Percentiles rank a stretch among this genome's conserved stretches.
phyloP scores from a whole-genome alignment of 208 protist species.

The Leishmania turanica region DNA sequence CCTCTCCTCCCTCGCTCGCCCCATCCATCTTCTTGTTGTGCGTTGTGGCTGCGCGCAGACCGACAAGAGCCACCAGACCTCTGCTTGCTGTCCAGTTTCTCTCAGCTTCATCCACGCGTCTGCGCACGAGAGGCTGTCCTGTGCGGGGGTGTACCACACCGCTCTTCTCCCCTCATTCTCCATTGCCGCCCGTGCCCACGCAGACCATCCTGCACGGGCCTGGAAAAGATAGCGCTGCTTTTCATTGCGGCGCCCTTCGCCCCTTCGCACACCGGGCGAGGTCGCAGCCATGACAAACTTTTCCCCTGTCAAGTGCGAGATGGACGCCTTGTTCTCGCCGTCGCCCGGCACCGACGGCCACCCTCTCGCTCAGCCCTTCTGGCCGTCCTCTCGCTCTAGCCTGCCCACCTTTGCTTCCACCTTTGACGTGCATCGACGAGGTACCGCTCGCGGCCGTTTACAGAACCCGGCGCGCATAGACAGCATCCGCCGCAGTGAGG shows the following conservation, averaged over 20 bases:
- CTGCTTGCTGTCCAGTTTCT: not conserved
- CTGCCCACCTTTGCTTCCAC: conserved; percentile 3
- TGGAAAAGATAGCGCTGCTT: not conserved
- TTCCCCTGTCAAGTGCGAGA: not conserved
- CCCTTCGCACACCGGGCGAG: not conserved
- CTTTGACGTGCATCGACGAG: conserved; percentile 4
- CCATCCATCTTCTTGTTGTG: not conserved
- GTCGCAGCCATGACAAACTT: conserved; percentile 7
- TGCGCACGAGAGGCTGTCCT: not conserved
- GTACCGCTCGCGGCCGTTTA: conserved; percentile 8
- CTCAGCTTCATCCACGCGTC: not conserved
- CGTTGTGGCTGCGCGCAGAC: not conserved
- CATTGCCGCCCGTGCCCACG: not conserved
- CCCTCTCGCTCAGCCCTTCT: not conserved
- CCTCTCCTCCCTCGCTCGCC: not conserved
- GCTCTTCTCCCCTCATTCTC: not conserved
- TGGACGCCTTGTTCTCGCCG: conserved; percentile 20
- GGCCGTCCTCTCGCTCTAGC: conserved; percentile 3
- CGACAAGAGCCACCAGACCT: not conserved
- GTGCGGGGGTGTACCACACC: not conserved
- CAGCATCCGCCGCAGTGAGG: conserved; percentile 32
- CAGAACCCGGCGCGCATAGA: conserved; percentile 13
- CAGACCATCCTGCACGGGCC: not conserved
- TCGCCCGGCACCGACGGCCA: not conserved
- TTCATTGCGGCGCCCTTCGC: not conserved